Base-by-base conservation (phyloP, 495 filamentous ascomycete genomes). In the Achaetomiella virescens region DNA sequence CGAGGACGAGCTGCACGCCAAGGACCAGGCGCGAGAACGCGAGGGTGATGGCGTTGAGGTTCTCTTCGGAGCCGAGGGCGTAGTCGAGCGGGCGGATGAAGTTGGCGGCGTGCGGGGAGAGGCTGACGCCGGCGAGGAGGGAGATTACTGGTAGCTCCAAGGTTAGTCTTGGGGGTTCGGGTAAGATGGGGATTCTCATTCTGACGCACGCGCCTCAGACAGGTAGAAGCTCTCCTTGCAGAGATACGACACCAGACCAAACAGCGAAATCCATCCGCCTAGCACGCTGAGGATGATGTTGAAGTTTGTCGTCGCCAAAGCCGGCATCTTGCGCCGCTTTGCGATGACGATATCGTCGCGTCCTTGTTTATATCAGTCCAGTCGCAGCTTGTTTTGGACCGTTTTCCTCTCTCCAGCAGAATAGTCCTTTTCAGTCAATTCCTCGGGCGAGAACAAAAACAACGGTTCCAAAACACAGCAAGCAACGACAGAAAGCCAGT, bases 171-270 rank as follows among this genome's bases (percentile, higher is more conserved):
- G 46, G 46, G 25, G 12, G 9, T n/a, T 27, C 9, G 36, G 42
- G 17, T 41, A 38, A 35, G 18, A 15, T n/a, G 25, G 4, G 45
- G 33, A n/a, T 20, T 27, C 21, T 7, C 10, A 6, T 48, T 21
- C 22, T 46, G 14, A 80, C 87, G 55, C 75, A 91, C 89, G 78
- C 54, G 91, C 88, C 78, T 96, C 91, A 15, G 89, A 95, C 6
- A 97, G 80, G 65, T 95, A 96, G 67, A 91, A 91, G 60, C 81
- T 84, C 72, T 96, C 91, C 65, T 96, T 96, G 70, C 86, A 79
- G 11, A 96, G 79, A 69, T 91, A 95, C 3, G 89, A 93, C 0
- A 96, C 89, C 36, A 96, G 75, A 9, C 88, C 89, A 66, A 95
- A 97, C 20, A 95, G 62, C 2, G 87, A 89, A 41, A 97, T 84